phyloP scores from a whole-genome alignment of 2,329 filamentous ascomycete genomes.

The Diaporthe vaccinii region DNA sequence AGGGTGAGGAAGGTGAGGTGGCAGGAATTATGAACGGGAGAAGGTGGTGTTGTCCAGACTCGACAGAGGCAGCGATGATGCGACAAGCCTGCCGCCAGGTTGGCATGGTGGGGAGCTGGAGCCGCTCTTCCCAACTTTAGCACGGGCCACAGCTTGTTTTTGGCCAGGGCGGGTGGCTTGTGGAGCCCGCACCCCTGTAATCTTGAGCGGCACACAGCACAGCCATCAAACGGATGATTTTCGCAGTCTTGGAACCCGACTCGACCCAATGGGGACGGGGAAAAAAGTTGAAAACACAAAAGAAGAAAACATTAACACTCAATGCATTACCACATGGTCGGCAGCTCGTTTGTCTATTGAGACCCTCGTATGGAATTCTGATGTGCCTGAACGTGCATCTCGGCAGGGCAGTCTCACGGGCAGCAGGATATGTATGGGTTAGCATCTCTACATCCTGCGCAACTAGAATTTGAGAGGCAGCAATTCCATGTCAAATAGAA shows the following conservation, averaged over 20 bases:
- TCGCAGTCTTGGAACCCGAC: too few relatives aligned
- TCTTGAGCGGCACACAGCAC: not conserved
- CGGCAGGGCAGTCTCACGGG: not conserved
- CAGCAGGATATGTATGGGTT: not conserved
- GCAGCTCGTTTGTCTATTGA: too few relatives aligned
- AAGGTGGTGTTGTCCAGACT: conserved; percentile 21
- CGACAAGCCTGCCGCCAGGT: conserved; percentile 33
- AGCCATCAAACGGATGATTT: not conserved
- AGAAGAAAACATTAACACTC: too few relatives aligned
- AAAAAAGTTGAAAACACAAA: too few relatives aligned
- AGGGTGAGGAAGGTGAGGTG: conserved; percentile 14
- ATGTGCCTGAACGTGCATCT: too few relatives aligned
- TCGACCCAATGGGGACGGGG: too few relatives aligned
- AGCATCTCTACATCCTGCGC: too few relatives aligned
- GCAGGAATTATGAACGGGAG: conserved; percentile 13
- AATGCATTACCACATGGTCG: too few relatives aligned
- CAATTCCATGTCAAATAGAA: not conserved
- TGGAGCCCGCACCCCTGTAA: conserved; percentile 10
- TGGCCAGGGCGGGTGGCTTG: not conserved
- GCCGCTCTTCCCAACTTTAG: not conserved
- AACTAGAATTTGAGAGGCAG: not conserved
- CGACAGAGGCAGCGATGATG: conserved; percentile 24
- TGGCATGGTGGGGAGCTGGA: conserved; percentile 30
- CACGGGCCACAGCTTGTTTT: conserved; percentile 30
- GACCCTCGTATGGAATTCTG: too few relatives aligned